Conservation (phyloP, 2,329 filamentous ascomycete genomes). For the Cryphonectria parasitica region DNA sequence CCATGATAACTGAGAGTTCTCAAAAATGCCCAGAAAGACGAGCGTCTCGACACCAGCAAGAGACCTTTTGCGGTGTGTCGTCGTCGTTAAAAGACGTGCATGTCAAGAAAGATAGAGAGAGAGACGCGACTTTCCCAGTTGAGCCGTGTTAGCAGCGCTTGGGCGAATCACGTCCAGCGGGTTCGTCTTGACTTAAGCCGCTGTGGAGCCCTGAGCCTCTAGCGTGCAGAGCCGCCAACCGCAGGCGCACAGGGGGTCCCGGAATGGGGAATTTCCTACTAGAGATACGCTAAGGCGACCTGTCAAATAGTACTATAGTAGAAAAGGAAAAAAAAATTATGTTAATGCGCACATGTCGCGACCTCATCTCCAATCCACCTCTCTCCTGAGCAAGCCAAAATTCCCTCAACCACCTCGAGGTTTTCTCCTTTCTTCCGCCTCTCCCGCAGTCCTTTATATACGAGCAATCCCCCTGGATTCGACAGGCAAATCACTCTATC, state of each 20-base stretch:
- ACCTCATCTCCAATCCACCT: background rate
- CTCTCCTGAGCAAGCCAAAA: background rate
- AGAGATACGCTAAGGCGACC: background rate
- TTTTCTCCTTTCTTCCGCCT: background rate
- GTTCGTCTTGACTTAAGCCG: background rate
- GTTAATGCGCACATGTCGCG: background rate
- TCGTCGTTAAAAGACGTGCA: background rate
- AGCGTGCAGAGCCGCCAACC: background rate
- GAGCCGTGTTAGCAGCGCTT: constrained; percentile 8
- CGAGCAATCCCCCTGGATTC: background rate
- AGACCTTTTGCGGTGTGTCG: background rate
- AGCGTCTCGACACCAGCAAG: no score
- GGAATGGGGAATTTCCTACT: constrained; percentile 6
- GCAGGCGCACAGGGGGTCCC: constrained; percentile 4
- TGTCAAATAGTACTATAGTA: constrained; percentile 4
- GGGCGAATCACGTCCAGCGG: constrained; percentile 12
- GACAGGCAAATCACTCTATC: background rate
- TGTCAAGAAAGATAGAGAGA: background rate
- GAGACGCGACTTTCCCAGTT: constrained; percentile 22
- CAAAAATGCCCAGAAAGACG: no score
- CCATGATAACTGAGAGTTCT: constrained; percentile 33
- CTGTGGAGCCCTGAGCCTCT: constrained; percentile 4
- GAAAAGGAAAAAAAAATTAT: background rate
- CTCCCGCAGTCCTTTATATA: background rate
- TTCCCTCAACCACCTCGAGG: constrained; percentile 8